Percentiles rank a stretch among this genome's conserved stretches.
Evolutionary conservation across 2,329 filamentous ascomycete genomes (phyloP).

Genomic region (Monascus ruber): DNA sequence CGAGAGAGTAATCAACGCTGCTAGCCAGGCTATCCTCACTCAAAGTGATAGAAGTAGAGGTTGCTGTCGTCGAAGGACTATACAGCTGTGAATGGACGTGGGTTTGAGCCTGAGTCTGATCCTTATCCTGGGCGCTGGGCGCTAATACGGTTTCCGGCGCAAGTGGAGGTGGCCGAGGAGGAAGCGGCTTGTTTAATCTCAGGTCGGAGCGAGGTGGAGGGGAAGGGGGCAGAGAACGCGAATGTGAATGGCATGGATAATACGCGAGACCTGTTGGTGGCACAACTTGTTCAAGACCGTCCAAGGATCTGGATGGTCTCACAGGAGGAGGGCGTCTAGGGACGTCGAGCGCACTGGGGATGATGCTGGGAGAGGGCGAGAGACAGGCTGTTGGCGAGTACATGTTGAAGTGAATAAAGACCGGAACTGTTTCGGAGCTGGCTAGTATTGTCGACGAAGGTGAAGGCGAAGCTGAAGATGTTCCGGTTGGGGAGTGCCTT

Average conservation of each 20-base stretch:
- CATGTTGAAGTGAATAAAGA: too few relatives aligned
- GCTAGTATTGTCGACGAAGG: too few relatives aligned
- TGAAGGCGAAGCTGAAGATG: too few relatives aligned
- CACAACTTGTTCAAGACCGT: constrained; percentile 26
- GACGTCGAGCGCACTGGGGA: not conserved
- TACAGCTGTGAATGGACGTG: too few relatives aligned
- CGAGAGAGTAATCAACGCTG: constrained; percentile 7
- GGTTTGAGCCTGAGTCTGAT: too few relatives aligned
- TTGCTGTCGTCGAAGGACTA: not conserved
- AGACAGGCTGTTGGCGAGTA: too few relatives aligned
- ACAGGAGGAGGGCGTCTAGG: constrained; percentile 20
- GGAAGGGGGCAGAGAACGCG: constrained; percentile 20
- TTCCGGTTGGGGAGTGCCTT: too few relatives aligned
- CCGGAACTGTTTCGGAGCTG: too few relatives aligned
- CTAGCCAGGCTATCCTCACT: constrained; percentile 17
- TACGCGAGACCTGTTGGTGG: constrained; percentile 13
- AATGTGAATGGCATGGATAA: constrained; percentile 8
- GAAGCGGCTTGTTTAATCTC: constrained; percentile 10
- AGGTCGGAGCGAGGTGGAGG: constrained; percentile 8
- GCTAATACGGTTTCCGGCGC: too few relatives aligned
- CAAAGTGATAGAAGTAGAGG: constrained; percentile 17
- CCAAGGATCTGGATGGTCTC: constrained; percentile 23
- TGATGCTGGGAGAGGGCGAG: not conserved
- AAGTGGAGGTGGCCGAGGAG: constrained; percentile 8
- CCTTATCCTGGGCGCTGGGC: too few relatives aligned